A percentile compares a stretch with the other conserved stretches of the same genome.
These are phyloP conservation scores for Lasiodiplodia sp. DNA, from an alignment of 2,329 filamentous ascomycete genomes.

Conservation along the genomic window DNA sequence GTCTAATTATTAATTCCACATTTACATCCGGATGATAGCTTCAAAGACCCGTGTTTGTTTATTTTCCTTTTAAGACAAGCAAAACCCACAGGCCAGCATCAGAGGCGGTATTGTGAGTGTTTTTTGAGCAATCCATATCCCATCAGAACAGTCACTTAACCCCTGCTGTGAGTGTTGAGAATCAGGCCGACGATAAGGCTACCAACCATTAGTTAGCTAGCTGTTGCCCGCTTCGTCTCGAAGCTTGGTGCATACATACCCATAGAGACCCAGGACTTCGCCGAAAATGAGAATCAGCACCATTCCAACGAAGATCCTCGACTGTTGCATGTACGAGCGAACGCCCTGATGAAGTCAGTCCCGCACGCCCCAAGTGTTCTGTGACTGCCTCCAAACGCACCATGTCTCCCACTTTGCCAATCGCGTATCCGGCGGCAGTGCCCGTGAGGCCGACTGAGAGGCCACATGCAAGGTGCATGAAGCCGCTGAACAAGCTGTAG, in stretches of 20 bases:
- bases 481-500: conserved; percentile 90
- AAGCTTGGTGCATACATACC: conserved; percentile 63
- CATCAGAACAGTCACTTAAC: conserved; percentile 39
- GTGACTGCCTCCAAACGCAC: conserved; percentile 54
- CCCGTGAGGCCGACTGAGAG: conserved; percentile 70
- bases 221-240: conserved; percentile 2
- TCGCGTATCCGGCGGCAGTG: conserved; percentile 65
- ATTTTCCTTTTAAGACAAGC: too few species aligned
- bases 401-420: conserved; percentile 93
- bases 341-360: conserved; percentile 65
- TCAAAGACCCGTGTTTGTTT: too few species aligned
- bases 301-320: conserved; percentile 97
- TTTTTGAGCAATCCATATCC: background rate
- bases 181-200: conserved; percentile 93
- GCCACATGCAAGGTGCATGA: conserved; percentile 92
- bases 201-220: conserved; percentile 19
- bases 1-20: too few species aligned
- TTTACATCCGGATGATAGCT: too few species aligned
- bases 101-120: too few species aligned
- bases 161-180: conserved; percentile 84
- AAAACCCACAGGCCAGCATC: background rate
- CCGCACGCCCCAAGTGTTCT: background rate
- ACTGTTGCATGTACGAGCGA: conserved; percentile 94
- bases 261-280: conserved; percentile 95
- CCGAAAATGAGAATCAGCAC: conserved; percentile 98